phyloP scores from a whole-genome alignment of 2,329 filamentous ascomycete species.

The Lecanicillium sp. region DNA sequence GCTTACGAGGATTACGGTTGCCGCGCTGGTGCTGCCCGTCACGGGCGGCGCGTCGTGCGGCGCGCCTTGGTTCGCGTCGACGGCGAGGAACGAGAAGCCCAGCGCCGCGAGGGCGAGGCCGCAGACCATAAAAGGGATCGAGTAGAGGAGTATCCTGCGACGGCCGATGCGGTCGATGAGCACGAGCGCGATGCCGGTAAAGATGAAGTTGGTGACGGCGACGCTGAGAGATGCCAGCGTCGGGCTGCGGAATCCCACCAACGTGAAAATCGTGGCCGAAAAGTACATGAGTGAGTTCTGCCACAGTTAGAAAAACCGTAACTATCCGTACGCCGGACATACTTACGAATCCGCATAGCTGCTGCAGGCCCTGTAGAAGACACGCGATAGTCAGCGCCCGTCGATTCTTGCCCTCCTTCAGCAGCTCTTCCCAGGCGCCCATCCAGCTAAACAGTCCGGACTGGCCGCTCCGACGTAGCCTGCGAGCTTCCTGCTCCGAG shows the following conservation, averaged over 20 bases:
- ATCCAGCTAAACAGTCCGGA: constrained; percentile 30
- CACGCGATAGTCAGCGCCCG: constrained; percentile 80
- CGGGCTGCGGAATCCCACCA: constrained; percentile 71
- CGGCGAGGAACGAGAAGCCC: constrained; percentile 62
- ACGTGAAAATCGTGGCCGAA: constrained; percentile 72
- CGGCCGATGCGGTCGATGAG: constrained; percentile 77
- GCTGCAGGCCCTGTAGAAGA: constrained; percentile 79
- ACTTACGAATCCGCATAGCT: constrained; percentile 75
- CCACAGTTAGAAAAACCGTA: background rate
- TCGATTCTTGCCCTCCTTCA: constrained; percentile 56
- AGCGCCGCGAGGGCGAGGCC: constrained; percentile 66
- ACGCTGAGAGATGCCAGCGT: constrained; percentile 76
- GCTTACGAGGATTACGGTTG: constrained; percentile 60
- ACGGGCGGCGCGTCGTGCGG: constrained; percentile 17
- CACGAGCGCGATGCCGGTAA: constrained; percentile 68
- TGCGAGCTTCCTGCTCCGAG: constrained; percentile 55
- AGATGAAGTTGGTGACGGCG: constrained; percentile 75
- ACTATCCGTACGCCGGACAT: background rate
- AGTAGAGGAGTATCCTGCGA: constrained; percentile 72
- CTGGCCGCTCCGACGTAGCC: constrained; percentile 26
- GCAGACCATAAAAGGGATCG: constrained; percentile 75
- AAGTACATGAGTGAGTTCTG: constrained; percentile 91
- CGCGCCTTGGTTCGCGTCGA: constrained; percentile 24
- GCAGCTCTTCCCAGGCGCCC: constrained; percentile 47
- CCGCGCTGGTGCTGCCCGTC: constrained; percentile 26